Conservation (phyloP, 1,284 basidiomycete species). For the Lignosus rhinocerotis region DNA sequence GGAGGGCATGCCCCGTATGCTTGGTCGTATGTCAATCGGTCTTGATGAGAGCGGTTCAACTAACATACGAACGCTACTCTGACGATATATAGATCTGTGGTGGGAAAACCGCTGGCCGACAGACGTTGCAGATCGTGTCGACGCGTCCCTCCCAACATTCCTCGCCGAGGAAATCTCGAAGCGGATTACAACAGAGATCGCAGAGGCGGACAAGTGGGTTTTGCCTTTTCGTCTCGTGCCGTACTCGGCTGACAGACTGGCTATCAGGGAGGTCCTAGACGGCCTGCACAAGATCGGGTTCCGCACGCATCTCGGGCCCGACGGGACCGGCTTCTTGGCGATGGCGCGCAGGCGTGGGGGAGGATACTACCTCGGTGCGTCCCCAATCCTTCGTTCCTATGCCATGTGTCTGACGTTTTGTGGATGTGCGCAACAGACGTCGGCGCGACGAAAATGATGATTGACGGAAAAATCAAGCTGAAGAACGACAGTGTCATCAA, state of each 20-base stretch:
- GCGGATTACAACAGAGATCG: constrained; percentile 48
- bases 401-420: background rate
- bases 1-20: constrained; percentile 41
- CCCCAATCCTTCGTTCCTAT: background rate
- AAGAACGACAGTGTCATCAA: constrained; percentile 63
- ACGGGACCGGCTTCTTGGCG: constrained; percentile 53
- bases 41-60: too few species aligned
- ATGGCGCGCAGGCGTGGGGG: constrained; percentile 40
- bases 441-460: constrained; percentile 64
- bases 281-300: constrained; percentile 63
- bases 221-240: too few species aligned
- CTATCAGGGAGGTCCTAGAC: constrained; percentile 49
- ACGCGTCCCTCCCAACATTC: constrained; percentile 50
- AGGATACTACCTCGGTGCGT: constrained; percentile 45
- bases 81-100: constrained; percentile 44
- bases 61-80: background rate
- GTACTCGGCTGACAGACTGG: background rate
- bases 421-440: constrained; percentile 40
- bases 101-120: constrained; percentile 46
- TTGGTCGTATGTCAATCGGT: constrained; percentile 32
- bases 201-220: constrained; percentile 50
- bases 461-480: constrained; percentile 74
- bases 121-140: constrained; percentile 54
- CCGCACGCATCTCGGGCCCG: constrained; percentile 52
- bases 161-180: constrained; percentile 47